Percentiles rank a stretch among this genome's conserved stretches.
Evolutionary conservation across 1,139 yeast species (phyloP).

Genomic region (Petasospora fabianii): DNA sequence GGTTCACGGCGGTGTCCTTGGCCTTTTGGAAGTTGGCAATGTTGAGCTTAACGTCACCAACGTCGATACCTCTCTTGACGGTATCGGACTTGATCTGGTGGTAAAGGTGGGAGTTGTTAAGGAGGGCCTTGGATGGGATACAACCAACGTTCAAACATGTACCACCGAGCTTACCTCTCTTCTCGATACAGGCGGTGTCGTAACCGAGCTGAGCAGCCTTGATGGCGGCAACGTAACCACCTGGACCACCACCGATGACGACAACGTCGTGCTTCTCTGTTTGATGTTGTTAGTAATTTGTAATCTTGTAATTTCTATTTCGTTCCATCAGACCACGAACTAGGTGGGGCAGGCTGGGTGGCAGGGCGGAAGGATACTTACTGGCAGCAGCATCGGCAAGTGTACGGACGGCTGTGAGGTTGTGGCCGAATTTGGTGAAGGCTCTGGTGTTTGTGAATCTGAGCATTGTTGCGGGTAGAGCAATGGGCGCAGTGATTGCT

Average conservation of each 20-base stretch:
- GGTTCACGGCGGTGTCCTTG: conserved; percentile 85
- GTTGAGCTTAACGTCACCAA: conserved; percentile 73
- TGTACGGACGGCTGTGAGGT: conserved; percentile 18
- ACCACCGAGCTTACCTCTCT: conserved; percentile 95
- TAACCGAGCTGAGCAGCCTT: conserved; percentile 96
- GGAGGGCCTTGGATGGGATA: conserved; percentile 94
- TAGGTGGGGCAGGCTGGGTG: background rate
- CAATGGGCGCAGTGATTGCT: background rate
- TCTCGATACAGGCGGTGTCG: conserved; percentile 94
- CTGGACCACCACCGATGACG: conserved; percentile 99
- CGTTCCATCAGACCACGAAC: background rate
- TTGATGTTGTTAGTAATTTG: conserved; percentile 3
- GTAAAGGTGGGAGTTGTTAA: conserved; percentile 91
- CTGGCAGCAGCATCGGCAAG: conserved; percentile 20
- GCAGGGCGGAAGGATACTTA: conserved; percentile 6
- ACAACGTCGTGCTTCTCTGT: conserved; percentile 72
- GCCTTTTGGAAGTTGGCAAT: conserved; percentile 82
- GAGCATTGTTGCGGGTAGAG: conserved; percentile 21
- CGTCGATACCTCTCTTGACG: conserved; percentile 84
- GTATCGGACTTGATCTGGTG: conserved; percentile 89
- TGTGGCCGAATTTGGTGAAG: conserved; percentile 11
- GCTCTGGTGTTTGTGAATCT: conserved; percentile 21
- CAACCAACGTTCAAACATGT: conserved; percentile 98
- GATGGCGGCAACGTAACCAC: conserved; percentile 98
- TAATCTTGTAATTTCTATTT: background rate